These are phyloP conservation scores for Hypoxylon sp. DNA, from an alignment of 2,329 filamentous ascomycete genomes.

Conservation along the genomic window DNA sequence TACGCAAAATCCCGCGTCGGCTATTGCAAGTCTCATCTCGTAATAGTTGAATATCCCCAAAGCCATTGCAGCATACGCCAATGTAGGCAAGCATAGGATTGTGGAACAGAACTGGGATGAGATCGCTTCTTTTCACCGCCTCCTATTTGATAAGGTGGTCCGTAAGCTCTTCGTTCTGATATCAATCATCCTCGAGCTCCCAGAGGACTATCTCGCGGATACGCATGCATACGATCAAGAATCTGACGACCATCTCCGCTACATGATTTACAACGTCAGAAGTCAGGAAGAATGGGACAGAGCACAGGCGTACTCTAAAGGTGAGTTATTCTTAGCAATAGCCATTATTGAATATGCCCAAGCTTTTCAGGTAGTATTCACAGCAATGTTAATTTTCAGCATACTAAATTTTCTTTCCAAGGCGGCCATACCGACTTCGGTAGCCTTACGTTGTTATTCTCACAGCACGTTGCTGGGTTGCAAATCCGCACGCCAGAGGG, in stretches of 20 bases:
- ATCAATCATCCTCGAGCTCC: conserved; percentile 55
- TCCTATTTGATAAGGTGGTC: conserved; percentile 57
- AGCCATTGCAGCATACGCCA: conserved; percentile 45
- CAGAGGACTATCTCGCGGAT: conserved; percentile 48
- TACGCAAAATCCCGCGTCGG: conserved; percentile 29
- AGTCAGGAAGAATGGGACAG: conserved; percentile 53
- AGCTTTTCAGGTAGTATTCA: background rate
- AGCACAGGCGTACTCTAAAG: conserved; percentile 59
- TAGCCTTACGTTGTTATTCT: conserved; percentile 67
- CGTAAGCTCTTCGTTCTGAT: conserved; percentile 65
- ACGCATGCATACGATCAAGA: conserved; percentile 50
- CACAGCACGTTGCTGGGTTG: conserved; percentile 68
- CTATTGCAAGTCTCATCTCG: conserved; percentile 52
- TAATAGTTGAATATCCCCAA: conserved; percentile 55
- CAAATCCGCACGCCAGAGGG: conserved; percentile 65
- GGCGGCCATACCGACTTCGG: conserved; percentile 56
- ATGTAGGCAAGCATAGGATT: conserved; percentile 55
- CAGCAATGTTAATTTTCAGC: background rate
- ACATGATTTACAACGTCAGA: conserved; percentile 51
- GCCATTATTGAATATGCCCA: background rate
- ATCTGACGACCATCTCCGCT: conserved; percentile 51
- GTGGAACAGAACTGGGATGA: conserved; percentile 50
- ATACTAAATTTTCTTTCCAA: background rate
- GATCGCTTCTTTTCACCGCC: conserved; percentile 48
- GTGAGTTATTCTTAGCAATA: background rate